Base-by-base conservation (phyloP, 768 basidiomycete species). In the Auriscalpium microsporum region DNA sequence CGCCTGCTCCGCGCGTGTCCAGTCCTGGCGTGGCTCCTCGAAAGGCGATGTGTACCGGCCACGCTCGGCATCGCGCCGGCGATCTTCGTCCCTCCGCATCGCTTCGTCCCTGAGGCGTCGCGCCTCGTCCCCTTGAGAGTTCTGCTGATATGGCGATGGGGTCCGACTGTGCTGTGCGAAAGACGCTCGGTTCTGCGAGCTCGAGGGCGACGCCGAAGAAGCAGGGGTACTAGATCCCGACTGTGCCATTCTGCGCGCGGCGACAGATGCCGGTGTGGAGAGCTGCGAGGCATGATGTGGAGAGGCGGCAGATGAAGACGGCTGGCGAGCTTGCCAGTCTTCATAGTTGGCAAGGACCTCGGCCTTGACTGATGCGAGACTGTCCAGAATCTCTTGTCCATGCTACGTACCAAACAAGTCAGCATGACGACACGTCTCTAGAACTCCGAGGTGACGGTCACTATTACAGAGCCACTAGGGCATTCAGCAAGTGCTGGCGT, bases 341-440 rank as follows among this genome's bases (percentile, higher is more conserved):
- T 86, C 84, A 59, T 81, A 82, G 14, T 83, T 78, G 45, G 81
- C 77, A 45, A 86, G 78, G 8, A 91, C 75, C 4, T 71, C 62
- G 9, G 80, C 78, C 56, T 89, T 90, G 52, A 92, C 73, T 23
- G 79, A 75, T 48, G 80, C 73, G 35, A 92, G 78, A 59, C 75
- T 75, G 56, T 80, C 77, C 46, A 91, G 77, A 50, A 90, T 86
- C 54, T 87, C 79, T 64, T 87, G 81, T 16, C 87, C 87, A 53
- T 88, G 86, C 86, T 88, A 67, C 60, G 56, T 63, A 54, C 53
- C 35, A 61, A 57, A 55, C 59, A 56, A 51, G 42, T 34, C 35
- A 53, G 28, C 28, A 28, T 28, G 28, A 28, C 28, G 28, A 28
- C 28, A 28, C 28, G 28, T 28, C 28, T 28, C 28, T 28, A 7